Base-by-base conservation (phyloP, 345 rosid genomes). In the Citrus mangshanensis region DNA sequence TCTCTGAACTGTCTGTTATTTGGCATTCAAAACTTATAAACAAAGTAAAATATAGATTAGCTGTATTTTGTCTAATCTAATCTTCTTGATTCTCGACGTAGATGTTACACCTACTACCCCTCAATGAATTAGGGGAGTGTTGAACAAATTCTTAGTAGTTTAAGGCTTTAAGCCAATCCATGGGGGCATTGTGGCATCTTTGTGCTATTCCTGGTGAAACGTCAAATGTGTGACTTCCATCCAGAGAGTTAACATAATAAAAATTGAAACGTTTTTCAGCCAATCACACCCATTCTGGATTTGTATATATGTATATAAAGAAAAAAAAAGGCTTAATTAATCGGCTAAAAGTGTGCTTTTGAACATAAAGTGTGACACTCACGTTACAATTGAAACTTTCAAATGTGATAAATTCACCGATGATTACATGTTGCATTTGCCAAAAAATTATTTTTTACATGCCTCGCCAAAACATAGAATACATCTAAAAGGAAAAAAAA, bases 361-460 rank as follows among this genome's bases (percentile, higher is more conserved):
- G 30, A 74, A 46, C 68, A 27, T 9, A 42, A 28, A 19, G 59
- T 18, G 25, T 62, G 34, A 62, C 46, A 75, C 7, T 49, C 61
- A 2, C 78, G 65, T 65, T 49, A 24, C 70, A 76, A 55, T 77
- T 56, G 72, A 51, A 66, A 54, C 73, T 18, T 76, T 19, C 19
- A 61, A 40, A 74, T 40, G 51, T 9, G 46, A 66, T 65, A 42
- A 51, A 64, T 65, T 75, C 32, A 75, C 46, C n/a, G 63, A 70
- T 32, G 78, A 69, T 70, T 72, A 40, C 75, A 60, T 9, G 51
- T 78, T 34, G 54, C 55, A 34, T 56, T 22, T 27, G 30, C 60
- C 25, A 3, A 72, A 68, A 24, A 79, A 54, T 73, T 73, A 73
- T 79, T 79, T 74, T 72, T 73, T 79, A 66, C 81, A 79, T 32